These are phyloP conservation scores for Microdochium bolleyi DNA, from an alignment of 2,329 filamentous ascomycete genomes.

Conservation along the genomic window DNA sequence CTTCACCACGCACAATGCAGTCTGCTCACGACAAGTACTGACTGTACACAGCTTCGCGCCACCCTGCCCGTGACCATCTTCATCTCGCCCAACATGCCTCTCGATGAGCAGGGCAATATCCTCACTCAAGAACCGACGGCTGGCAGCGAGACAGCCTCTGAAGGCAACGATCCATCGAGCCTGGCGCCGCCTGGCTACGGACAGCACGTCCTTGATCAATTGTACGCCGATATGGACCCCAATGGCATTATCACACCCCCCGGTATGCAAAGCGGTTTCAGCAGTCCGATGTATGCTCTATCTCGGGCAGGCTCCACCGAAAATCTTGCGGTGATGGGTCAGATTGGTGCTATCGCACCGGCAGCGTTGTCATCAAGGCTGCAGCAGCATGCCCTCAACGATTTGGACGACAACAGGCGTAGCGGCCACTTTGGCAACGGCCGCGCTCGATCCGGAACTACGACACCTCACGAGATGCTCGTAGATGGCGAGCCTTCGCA, in stretches of 20 bases:
- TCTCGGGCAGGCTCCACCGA: slow-evolving; percentile 74
- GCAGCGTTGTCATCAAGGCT: slow-evolving; percentile 55
- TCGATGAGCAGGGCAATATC: slow-evolving; percentile 81
- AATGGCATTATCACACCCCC: slow-evolving; percentile 71
- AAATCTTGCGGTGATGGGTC: slow-evolving; percentile 59
- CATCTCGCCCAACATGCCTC: slow-evolving; percentile 86
- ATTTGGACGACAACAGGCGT: slow-evolving; percentile 44
- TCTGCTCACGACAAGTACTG: slow-evolving; percentile 5
- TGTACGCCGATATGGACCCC: slow-evolving; percentile 81
- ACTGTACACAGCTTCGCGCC: slow-evolving; percentile 58
- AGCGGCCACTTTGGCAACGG: slow-evolving; percentile 38
- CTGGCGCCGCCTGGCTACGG: slow-evolving; percentile 90
- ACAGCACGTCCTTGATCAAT: slow-evolving; percentile 78
- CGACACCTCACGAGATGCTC: slow-evolving; percentile 28
- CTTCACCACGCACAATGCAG: not conserved
- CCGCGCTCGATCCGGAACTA: slow-evolving; percentile 32
- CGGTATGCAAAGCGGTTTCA: slow-evolving; percentile 61
- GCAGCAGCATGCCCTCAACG: slow-evolving; percentile 42
- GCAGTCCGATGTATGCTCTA: slow-evolving; percentile 67
- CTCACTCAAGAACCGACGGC: slow-evolving; percentile 49
- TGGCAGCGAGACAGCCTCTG: slow-evolving; percentile 25
- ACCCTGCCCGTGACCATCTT: slow-evolving; percentile 88
- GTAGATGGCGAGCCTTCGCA: slow-evolving; percentile 17
- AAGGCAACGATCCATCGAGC: slow-evolving; percentile 46
- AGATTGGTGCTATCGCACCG: slow-evolving; percentile 35